Base-by-base conservation (phyloP, 495 filamentous ascomycete species). In the Talaromyces thailandensis region DNA sequence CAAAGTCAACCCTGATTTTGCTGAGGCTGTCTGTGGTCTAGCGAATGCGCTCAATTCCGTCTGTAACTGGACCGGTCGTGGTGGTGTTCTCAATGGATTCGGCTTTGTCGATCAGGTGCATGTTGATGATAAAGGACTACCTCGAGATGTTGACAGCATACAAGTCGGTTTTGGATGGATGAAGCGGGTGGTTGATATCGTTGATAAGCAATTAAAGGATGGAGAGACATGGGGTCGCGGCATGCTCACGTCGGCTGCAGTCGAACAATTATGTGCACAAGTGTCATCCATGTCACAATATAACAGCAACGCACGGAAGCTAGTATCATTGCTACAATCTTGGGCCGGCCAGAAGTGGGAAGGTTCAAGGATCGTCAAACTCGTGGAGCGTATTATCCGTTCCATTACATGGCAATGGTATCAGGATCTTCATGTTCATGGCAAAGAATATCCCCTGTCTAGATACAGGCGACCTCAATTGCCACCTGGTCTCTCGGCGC, bases 41-140 rank as follows among this genome's bases (percentile, higher is more conserved):
- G 94, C 93, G 12, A 98, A 96, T 66, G 95, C 94, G 25, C 82
- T 98, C 28, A 98, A 96, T 70, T 97, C 94, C 29, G 93, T 99
- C 31, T 99, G 94, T 68, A 92, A 91, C 68, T 99, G 94, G 94
- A 82, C 81, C 65, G 93, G 92, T 16, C 87, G 94, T 53, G 94
- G 94, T 64, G 94, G 94, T 9, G 85, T 96, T 60, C 76, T 88
- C 16, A 82, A 87, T 32, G 82, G 88, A 50, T 78, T 75, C 58
- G 90, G 90, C 24, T 85, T 81, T 66, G 83, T 86, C 37, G 94
- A 99, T 71, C 88, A 92, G 40, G 98, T 93, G 92, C 94, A 99
- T 70, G 92, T 99, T 43, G 86, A 94, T 67, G 88, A 93, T 1
- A 80, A 87, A 24, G 93, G 92, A 25, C 88, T 91, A 83, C 82